phyloP scores from a whole-genome alignment of 2,329 filamentous ascomycete species.

The Penicillium sclerotigenum region DNA sequence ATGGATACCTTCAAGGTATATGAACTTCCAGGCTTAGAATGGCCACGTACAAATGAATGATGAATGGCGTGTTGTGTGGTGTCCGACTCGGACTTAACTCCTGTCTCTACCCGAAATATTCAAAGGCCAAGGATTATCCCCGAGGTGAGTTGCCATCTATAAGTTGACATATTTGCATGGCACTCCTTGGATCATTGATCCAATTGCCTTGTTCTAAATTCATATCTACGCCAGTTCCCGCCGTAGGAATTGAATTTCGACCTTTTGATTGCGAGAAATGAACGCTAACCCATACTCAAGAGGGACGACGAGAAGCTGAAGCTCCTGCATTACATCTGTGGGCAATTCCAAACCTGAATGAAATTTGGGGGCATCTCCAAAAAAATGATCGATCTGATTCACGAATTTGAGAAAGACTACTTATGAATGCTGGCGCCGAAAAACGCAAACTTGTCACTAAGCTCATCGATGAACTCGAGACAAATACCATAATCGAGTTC shows the following conservation, averaged over 20 bases:
- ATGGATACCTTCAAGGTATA: conserved; percentile 4
- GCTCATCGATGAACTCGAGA: conserved; percentile 65
- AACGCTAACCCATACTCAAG: conserved; percentile 10
- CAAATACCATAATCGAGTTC: conserved; percentile 70
- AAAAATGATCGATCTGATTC: conserved; percentile 66
- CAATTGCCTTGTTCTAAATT: not conserved
- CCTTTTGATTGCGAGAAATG: not conserved
- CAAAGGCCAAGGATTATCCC: conserved; percentile 5
- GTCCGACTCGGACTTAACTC: not conserved
- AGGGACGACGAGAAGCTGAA: conserved; percentile 70
- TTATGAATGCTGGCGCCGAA: conserved; percentile 76
- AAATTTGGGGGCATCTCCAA: conserved; percentile 62
- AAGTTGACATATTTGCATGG: not conserved
- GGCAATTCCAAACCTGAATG: conserved; percentile 58
- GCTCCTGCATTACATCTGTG: conserved; percentile 67
- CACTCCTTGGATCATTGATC: too few species aligned
- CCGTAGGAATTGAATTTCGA: not conserved
- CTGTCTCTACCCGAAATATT: not conserved
- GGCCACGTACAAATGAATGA: not conserved
- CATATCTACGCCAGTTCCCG: conserved; percentile 8
- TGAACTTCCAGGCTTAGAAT: not conserved
- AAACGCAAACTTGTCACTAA: conserved; percentile 70
- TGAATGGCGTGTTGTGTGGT: not conserved
- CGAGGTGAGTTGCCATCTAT: not conserved
- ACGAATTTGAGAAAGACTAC: conserved; percentile 64